phyloP scores from a whole-genome alignment of 192 early-diverging fungal species.

The Coemansia sp. region DNA sequence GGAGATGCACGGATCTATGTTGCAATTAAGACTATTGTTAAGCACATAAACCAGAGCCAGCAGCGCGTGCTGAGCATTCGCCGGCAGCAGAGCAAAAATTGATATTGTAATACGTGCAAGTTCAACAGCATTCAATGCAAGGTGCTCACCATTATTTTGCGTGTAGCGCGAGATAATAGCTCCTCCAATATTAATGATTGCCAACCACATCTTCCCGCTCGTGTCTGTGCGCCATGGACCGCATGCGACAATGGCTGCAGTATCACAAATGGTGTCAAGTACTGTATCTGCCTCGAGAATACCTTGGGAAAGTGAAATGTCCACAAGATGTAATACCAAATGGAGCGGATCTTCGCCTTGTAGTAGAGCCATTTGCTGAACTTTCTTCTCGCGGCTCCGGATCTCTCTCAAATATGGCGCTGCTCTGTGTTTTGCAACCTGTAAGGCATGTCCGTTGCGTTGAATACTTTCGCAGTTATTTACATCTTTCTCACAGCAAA shows the following conservation, averaged over 20 bases:
- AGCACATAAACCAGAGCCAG: constrained; percentile 24
- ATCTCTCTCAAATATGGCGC: neutral
- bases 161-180: constrained; percentile 2
- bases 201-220: constrained; percentile 15
- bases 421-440: neutral
- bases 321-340: constrained; percentile 27
- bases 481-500: constrained; percentile 4
- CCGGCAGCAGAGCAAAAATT: neutral
- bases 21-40: neutral
- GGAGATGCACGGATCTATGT: constrained; percentile 4
- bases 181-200: constrained; percentile 19
- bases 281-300: neutral
- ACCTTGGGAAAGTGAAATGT: constrained; percentile 12
- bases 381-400: neutral
- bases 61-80: constrained; percentile 7
- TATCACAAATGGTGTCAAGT: constrained; percentile 9
- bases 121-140: neutral
- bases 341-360: constrained; percentile 12
- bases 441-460: neutral
- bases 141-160: neutral
- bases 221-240: neutral
- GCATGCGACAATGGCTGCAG: constrained; percentile 1
- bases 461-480: neutral
- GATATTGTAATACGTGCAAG: constrained; percentile 10
- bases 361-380: constrained; percentile 1